Base-by-base conservation (phyloP, 2,329 filamentous ascomycete species). In the Colletotrichum coccodes region DNA sequence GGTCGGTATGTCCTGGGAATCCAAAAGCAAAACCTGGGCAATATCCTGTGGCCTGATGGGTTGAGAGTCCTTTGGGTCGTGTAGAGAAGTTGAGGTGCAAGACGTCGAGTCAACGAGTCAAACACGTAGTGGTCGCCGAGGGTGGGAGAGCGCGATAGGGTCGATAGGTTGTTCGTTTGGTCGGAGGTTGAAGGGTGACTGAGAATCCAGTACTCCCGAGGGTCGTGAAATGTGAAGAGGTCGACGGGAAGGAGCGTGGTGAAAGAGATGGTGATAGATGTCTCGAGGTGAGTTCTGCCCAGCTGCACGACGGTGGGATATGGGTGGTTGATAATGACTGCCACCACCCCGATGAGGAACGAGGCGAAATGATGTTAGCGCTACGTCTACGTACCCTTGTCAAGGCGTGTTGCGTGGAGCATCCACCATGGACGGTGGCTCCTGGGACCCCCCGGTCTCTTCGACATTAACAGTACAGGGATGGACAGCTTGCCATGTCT, bases 61-160 rank as follows among this genome's bases (percentile, higher is more conserved):
- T 75, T 72, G 70, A 71, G 36, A 59, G 70, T 72, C 58, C 64
- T 70, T 62, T 71, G 68, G 70, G 60, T 70, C 69, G 67, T 47
- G 50, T 36, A 14, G 61, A 40, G 42, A 47, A 18, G 44, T 69
- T 60, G 68, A 73, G 72, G 72, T 76, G 78, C 50, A 75, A 79
- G 84, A 80, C 79, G 79, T 84, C 85, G 83, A 86, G 78, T 83
- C 78, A 85, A 86, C 82, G 82, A 83, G 80, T 85, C 83, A 83
- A 83, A 67, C 58, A 68, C 36, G 36, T 62, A 32, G 8, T 54
- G 54, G 44, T 67, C 46, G 66, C 52, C 67, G 40, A n/a, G 3
- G 28, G 14, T 44, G 32, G 52, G 60, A 57, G 30, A 26, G 30
- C 38, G 58, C 36, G 44, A 26, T 40, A 28, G 60, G 59, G 44